Evolutionary conservation across 2,329 filamentous ascomycete species (phyloP).

Genomic region (Sarocladium kiliense): DNA sequence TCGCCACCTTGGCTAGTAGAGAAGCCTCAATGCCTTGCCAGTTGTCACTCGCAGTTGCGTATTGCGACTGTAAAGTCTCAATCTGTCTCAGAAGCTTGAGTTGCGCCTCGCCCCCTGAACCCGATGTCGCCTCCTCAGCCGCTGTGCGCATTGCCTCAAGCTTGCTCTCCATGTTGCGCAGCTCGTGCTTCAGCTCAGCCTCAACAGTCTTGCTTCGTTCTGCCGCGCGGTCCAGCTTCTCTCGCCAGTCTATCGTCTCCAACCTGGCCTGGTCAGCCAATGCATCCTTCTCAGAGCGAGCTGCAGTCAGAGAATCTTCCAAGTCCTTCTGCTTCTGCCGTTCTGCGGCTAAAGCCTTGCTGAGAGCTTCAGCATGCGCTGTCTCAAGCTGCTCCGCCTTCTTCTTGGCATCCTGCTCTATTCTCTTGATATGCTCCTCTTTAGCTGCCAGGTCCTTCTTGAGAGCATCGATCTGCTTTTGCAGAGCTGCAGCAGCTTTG

Average conservation of each 20-base stretch:
- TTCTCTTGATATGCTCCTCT: slow-evolving; percentile 58
- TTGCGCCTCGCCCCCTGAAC: slow-evolving; percentile 74
- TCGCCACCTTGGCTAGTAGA: slow-evolving; percentile 68
- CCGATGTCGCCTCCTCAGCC: slow-evolving; percentile 85
- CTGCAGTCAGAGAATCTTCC: slow-evolving; percentile 53
- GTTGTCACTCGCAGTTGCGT: slow-evolving; percentile 89
- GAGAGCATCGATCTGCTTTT: slow-evolving; percentile 29
- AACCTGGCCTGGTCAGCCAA: slow-evolving; percentile 63
- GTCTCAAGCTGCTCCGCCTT: slow-evolving; percentile 60
- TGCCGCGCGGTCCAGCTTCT: slow-evolving; percentile 66
- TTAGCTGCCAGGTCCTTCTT: slow-evolving; percentile 53
- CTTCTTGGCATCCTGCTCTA: slow-evolving; percentile 65
- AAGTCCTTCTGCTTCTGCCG: slow-evolving; percentile 53
- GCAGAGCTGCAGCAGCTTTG: slow-evolving; percentile 48
- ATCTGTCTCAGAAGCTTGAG: slow-evolving; percentile 89
- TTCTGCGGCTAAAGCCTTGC: slow-evolving; percentile 61
- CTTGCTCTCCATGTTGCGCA: slow-evolving; percentile 76
- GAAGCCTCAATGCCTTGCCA: slow-evolving; percentile 96
- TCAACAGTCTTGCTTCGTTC: slow-evolving; percentile 66
- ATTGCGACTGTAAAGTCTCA: slow-evolving; percentile 92
- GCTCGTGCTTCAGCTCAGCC: slow-evolving; percentile 74
- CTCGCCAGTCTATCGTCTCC: slow-evolving; percentile 66
- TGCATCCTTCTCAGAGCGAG: slow-evolving; percentile 76
- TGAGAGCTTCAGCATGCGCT: slow-evolving; percentile 60
- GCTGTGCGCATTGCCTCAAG: slow-evolving; percentile 80